Evolutionary conservation across 1,284 basidiomycete genomes (phyloP).

Genomic region (Marasmius fiardii): DNA sequence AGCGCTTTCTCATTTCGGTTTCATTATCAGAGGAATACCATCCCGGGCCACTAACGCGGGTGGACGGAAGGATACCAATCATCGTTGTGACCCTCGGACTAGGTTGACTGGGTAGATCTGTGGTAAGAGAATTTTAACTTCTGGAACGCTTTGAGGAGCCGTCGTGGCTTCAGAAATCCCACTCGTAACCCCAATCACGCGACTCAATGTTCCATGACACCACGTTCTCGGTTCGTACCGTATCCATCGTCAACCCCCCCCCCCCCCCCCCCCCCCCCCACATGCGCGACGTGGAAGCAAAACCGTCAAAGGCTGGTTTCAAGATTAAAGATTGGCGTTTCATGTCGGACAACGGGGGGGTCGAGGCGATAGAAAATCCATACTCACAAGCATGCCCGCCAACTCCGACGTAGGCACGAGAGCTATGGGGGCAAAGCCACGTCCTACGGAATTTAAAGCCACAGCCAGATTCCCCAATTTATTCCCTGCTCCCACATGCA

Average conservation of each 20-base stretch:
- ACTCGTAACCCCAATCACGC: constrained; percentile 18
- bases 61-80: constrained; percentile 5
- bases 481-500: constrained; percentile 38
- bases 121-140: constrained; percentile 15
- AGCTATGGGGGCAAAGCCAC: constrained; percentile 26
- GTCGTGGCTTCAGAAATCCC: constrained; percentile 11
- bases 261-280: no score
- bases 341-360: no score
- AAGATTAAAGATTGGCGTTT: no score
- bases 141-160: constrained; percentile 19
- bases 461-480: constrained; percentile 40
- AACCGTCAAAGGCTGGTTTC: constrained; percentile 26
- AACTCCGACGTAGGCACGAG: constrained; percentile 37
- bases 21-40: constrained; percentile 7
- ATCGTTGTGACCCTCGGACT: background rate
- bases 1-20: background rate
- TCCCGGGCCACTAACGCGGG: constrained; percentile 11
- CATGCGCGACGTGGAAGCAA: constrained; percentile 25
- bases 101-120: constrained; percentile 14
- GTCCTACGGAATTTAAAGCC: constrained; percentile 33
- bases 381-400: constrained; percentile 38
- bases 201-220: constrained; percentile 30
- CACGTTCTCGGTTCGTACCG: constrained; percentile 26
- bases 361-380: background rate
- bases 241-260: constrained; percentile 30